A percentile compares a stretch with the other conserved stretches of the same genome.
Evolutionary conservation across 192 early-diverging fungal species (phyloP).

Genomic region (Coemansia sp.): DNA sequence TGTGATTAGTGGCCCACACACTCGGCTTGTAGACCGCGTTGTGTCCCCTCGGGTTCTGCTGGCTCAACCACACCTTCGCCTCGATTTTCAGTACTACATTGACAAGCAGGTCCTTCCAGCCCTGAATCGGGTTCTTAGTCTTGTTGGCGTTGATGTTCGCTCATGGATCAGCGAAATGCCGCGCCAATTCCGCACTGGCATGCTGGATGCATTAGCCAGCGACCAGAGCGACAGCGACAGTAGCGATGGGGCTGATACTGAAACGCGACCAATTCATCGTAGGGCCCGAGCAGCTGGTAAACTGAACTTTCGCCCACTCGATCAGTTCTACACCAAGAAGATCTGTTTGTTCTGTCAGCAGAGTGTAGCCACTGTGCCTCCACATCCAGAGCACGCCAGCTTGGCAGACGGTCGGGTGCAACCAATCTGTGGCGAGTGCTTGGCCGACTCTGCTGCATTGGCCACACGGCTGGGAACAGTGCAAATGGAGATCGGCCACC

Average conservation of each 20-base stretch:
- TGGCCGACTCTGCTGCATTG: slow-evolving; percentile 13
- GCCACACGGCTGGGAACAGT: slow-evolving; percentile 13
- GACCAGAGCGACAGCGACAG: slow-evolving; percentile 10
- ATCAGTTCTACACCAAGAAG: slow-evolving; percentile 38
- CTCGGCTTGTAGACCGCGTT: slow-evolving; percentile 71
- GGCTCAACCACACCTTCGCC: slow-evolving; percentile 60
- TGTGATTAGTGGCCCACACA: slow-evolving; percentile 67
- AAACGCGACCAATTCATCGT: neutral
- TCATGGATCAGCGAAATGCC: slow-evolving; percentile 39
- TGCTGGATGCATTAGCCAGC: slow-evolving; percentile 13
- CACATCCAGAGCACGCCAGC: slow-evolving; percentile 1
- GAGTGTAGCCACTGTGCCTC: slow-evolving; percentile 1
- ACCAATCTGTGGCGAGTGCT: slow-evolving; percentile 21
- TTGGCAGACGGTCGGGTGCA: neutral
- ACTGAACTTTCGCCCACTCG: slow-evolving; percentile 25
- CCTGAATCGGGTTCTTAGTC: slow-evolving; percentile 72
- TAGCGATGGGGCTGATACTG: neutral
- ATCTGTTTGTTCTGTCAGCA: slow-evolving; percentile 40
- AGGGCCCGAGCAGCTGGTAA: neutral
- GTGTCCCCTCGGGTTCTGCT: slow-evolving; percentile 69
- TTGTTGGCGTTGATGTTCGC: slow-evolving; percentile 67
- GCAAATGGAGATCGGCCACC: slow-evolving; percentile 4
- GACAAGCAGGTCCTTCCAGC: slow-evolving; percentile 81
- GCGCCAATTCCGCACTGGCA: slow-evolving; percentile 16
- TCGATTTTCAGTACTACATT: slow-evolving; percentile 85